Percentiles rank a stretch among this genome's conserved stretches.
These are phyloP conservation scores for Thinopyrum elongatum DNA, from an alignment of 176 grass and related monocot species.

Conservation along the genomic window DNA sequence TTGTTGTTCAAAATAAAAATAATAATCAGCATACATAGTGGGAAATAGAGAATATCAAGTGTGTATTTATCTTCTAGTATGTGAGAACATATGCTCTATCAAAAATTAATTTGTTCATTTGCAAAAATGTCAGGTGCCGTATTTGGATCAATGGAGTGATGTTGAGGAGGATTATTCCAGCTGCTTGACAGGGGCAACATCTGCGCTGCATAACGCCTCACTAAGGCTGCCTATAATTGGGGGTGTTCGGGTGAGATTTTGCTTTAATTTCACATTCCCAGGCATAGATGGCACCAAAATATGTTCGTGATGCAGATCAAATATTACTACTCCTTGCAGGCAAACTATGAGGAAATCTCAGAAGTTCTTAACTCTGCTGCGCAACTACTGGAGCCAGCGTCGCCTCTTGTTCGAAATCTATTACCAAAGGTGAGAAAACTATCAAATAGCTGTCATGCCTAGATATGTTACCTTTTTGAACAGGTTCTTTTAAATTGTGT, in stretches of 20 bases:
- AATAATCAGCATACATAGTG: background rate
- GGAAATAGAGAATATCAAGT: background rate
- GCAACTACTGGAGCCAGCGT: slow-evolving; percentile 53
- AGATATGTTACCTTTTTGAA: background rate
- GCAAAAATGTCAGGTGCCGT: slow-evolving; percentile 41
- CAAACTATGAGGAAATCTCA: slow-evolving; percentile 50
- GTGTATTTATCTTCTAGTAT: background rate
- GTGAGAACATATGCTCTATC: background rate
- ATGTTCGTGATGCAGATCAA: background rate
- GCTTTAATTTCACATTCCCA: background rate
- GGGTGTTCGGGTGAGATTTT: slow-evolving; percentile 53
- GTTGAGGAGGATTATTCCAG: slow-evolving; percentile 52
- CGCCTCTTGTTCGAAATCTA: slow-evolving; percentile 37
- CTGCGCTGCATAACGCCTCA: slow-evolving; percentile 66
- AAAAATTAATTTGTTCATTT: background rate
- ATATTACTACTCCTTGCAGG: slow-evolving; percentile 41
- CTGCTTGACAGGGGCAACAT: slow-evolving; percentile 54
- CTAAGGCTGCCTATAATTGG: slow-evolving; percentile 55
- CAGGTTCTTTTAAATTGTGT: background rate
- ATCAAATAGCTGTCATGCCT: background rate
- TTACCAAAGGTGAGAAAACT: slow-evolving; percentile 62
- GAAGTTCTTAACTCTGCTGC: slow-evolving; percentile 51
- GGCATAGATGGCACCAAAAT: background rate
- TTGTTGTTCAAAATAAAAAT: background rate
- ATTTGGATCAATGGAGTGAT: slow-evolving; percentile 58